Conservation (phyloP, 768 basidiomycete genomes). For the Sporobolomyces pararoseus region DNA sequence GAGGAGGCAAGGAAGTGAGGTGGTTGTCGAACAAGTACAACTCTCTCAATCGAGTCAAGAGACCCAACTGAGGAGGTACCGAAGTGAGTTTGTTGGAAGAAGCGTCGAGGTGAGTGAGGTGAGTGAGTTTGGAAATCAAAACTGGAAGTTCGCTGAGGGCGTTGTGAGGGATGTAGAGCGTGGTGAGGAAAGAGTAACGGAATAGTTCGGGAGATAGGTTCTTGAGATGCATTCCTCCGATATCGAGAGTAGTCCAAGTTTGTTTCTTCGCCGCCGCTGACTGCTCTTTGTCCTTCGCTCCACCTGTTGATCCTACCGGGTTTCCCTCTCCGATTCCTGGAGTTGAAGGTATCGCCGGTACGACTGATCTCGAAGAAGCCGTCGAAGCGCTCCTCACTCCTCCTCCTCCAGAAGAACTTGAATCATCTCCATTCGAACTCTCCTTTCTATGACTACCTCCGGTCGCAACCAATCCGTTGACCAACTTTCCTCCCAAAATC, state of each 20-base stretch:
- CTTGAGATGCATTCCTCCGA: slow-evolving; percentile 92
- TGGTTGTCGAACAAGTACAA: slow-evolving; percentile 94
- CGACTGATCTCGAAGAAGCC: slow-evolving; percentile 23
- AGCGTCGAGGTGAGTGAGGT: slow-evolving; percentile 83
- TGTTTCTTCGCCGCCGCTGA: slow-evolving; percentile 24
- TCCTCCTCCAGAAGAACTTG: slow-evolving; percentile 17
- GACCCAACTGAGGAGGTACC: slow-evolving; percentile 81
- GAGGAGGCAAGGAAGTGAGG: slow-evolving; percentile 73
- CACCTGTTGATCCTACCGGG: slow-evolving; percentile 9
- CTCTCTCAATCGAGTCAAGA: slow-evolving; percentile 84
- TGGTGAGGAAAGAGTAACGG: slow-evolving; percentile 84
- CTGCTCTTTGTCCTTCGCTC: neutral
- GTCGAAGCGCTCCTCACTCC: slow-evolving; percentile 20
- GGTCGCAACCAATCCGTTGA: neutral
- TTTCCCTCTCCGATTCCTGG: slow-evolving; percentile 9
- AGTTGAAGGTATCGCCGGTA: slow-evolving; percentile 8
- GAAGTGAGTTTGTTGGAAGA: slow-evolving; percentile 77
- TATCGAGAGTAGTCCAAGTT: slow-evolving; percentile 81
- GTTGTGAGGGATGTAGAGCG: slow-evolving; percentile 96
- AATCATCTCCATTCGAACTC: slow-evolving; percentile 11
- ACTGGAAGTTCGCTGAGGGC: slow-evolving; percentile 70
- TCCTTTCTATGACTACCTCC: slow-evolving; percentile 15
- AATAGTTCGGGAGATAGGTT: slow-evolving; percentile 76
- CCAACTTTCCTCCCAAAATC: slow-evolving; percentile 7
- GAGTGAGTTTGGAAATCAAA: slow-evolving; percentile 74